These are phyloP conservation scores for Cladophialophora bantiana DNA, from an alignment of 2,329 filamentous ascomycete genomes.

Conservation along the genomic window DNA sequence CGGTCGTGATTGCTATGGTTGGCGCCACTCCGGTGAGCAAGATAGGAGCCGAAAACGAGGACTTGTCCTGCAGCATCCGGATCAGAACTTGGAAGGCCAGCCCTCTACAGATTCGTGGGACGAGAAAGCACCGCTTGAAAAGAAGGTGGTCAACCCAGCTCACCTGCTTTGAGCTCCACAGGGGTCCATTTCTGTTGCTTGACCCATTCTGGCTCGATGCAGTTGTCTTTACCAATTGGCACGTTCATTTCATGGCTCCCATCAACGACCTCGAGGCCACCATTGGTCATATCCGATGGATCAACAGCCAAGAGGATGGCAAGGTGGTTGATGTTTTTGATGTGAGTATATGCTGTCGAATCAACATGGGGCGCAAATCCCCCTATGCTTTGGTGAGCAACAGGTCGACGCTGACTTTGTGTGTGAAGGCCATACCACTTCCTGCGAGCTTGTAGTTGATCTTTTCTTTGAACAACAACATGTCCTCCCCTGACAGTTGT, in stretches of 20 bases:
- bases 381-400: constrained; percentile 35
- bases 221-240: constrained; percentile 46
- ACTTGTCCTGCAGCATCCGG: constrained; percentile 44
- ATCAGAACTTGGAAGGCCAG: background rate
- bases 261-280: constrained; percentile 52
- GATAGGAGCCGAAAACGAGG: constrained; percentile 51
- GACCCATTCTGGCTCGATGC: constrained; percentile 48
- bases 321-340: constrained; percentile 51
- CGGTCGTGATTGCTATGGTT: constrained; percentile 48
- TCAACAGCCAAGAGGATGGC: constrained; percentile 52
- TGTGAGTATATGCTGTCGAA: constrained; percentile 52
- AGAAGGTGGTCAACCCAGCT: constrained; percentile 1
- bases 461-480: constrained; percentile 55
- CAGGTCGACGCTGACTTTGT: background rate
- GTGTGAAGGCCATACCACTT: constrained; percentile 42
- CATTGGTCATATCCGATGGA: constrained; percentile 47
- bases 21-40: constrained; percentile 49
- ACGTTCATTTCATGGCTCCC: constrained; percentile 49
- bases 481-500: constrained; percentile 48
- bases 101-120: background rate
- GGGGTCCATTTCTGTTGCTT: constrained; percentile 46
- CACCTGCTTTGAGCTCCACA: constrained; percentile 47
- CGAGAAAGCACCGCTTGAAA: background rate
- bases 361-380: constrained; percentile 53
- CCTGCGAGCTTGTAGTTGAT: constrained; percentile 54